Conservation (phyloP, 805 yeast species). For the Ogataea nitratoaversa region DNA sequence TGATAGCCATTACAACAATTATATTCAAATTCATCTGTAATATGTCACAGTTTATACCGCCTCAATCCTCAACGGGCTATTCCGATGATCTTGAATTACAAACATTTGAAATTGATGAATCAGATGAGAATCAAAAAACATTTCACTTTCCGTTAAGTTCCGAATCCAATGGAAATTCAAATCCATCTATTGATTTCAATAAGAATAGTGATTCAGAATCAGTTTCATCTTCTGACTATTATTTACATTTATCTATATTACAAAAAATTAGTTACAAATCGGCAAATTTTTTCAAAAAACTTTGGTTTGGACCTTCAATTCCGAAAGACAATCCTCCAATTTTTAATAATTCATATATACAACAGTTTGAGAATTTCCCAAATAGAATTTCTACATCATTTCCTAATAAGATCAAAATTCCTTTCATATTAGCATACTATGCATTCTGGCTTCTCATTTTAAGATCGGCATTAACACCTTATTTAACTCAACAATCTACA, state of each 20-base stretch:
- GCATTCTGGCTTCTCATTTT: constrained; percentile 42
- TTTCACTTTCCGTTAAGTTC: not conserved
- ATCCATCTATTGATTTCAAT: not conserved
- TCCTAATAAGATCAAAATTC: constrained; percentile 26
- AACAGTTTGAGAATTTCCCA: constrained; percentile 42
- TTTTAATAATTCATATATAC: constrained; percentile 24
- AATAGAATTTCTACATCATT: constrained; percentile 28
- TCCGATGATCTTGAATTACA: constrained; percentile 5
- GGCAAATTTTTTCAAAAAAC: constrained; percentile 9
- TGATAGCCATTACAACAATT: no score
- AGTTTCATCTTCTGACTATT: not conserved
- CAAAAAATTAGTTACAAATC: constrained; percentile 1
- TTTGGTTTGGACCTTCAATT: constrained; percentile 56
- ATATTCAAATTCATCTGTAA: no score
- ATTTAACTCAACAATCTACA: constrained; percentile 40
- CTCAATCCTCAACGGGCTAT: not conserved
- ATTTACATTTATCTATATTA: not conserved
- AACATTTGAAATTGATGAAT: not conserved
- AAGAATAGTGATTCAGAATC: not conserved
- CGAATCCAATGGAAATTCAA: not conserved
- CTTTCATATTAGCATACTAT: constrained; percentile 36
- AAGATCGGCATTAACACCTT: constrained; percentile 39
- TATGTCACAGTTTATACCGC: not conserved
- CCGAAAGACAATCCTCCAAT: constrained; percentile 47
- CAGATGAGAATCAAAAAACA: not conserved